These are phyloP conservation scores for Trichoderma sp. DNA, from an alignment of 2,329 filamentous ascomycete genomes.

Conservation along the genomic window DNA sequence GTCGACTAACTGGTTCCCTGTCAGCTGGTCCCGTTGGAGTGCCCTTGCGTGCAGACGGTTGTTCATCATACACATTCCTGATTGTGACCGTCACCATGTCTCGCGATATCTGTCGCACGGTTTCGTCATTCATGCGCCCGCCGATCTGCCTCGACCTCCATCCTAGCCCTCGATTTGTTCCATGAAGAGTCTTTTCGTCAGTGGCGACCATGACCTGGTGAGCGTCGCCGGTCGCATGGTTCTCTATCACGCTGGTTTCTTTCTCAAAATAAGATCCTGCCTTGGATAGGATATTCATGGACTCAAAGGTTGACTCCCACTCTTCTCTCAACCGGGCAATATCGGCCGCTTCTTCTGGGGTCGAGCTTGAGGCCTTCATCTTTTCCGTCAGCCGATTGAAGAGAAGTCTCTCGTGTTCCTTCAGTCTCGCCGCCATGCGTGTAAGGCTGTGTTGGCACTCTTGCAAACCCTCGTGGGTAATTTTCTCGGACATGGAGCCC, in stretches of 20 bases:
- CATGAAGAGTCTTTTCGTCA: constrained; percentile 25
- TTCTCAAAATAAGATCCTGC: constrained; percentile 22
- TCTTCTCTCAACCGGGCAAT: constrained; percentile 21
- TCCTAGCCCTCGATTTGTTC: constrained; percentile 25
- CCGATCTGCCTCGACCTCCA: constrained; percentile 24
- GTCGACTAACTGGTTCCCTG: background rate
- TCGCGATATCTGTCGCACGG: constrained; percentile 25
- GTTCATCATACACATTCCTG: background rate
- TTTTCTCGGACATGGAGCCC: background rate
- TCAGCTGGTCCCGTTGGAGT: background rate
- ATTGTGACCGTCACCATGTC: constrained; percentile 3
- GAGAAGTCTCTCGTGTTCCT: background rate
- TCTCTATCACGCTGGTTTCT: constrained; percentile 26
- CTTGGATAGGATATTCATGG: constrained; percentile 20
- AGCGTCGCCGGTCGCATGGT: constrained; percentile 26
- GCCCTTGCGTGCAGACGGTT: background rate
- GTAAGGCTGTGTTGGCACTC: background rate
- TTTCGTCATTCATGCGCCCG: constrained; percentile 24
- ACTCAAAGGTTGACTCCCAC: constrained; percentile 22
- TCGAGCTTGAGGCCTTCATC: background rate
- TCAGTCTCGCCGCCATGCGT: background rate
- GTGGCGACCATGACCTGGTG: constrained; percentile 27
- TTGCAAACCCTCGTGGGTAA: background rate
- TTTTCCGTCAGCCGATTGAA: background rate
- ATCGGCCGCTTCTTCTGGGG: background rate